Evolutionary conservation across 768 basidiomycete species (phyloP), one percentile per base, ranked within the genome.

Genomic region (Pisolithus marmoratus): DNA sequence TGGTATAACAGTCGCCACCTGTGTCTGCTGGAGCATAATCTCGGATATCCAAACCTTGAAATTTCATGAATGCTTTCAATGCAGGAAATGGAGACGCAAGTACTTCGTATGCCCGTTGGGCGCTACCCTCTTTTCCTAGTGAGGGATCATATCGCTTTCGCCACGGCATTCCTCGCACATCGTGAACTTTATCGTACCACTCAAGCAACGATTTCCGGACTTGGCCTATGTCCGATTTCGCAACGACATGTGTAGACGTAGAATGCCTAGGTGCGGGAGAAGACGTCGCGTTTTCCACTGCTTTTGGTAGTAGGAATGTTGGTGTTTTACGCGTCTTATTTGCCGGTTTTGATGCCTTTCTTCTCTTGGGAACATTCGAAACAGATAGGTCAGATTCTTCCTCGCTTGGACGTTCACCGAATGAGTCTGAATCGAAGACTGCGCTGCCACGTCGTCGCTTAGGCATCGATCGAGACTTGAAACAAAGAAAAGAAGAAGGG

Each of bases 21-120:
- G 93, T 0, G 94, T 97, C 69, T 98, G 94, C 67, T 98, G 94
- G 2, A 94, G 76, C 94, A 96, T 96, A 52, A 96, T 85, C 70
- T 97, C 92, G 14, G 85, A 90, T 22, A 93, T 77, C 88, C 90
- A 91, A 23, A 92, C 87, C 89, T 89, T 42, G 37, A 27, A 44
- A 34, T 1, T 11, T 17, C 19, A 46, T 29, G 42, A 34, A 17
- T 45, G n/a, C 17, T 26, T 5, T 19, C 19, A 6, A n/a, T 0
- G 19, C 11, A 11, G 15, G 29, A 45, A 41, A 43, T 9, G 22
- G 48, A 9, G 19, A 14, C 9, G n/a, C 17, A 52, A 75, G 50
- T 61, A 93, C 94, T 78, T 96, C 92, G 62, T 98, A 96, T 7
- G 93, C 94, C 45, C 92, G 72, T 67, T 96, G 94, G 2, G 85